Evolutionary conservation across 1,284 basidiomycete genomes (phyloP).

Genomic region (Rhizoctonia solani): DNA sequence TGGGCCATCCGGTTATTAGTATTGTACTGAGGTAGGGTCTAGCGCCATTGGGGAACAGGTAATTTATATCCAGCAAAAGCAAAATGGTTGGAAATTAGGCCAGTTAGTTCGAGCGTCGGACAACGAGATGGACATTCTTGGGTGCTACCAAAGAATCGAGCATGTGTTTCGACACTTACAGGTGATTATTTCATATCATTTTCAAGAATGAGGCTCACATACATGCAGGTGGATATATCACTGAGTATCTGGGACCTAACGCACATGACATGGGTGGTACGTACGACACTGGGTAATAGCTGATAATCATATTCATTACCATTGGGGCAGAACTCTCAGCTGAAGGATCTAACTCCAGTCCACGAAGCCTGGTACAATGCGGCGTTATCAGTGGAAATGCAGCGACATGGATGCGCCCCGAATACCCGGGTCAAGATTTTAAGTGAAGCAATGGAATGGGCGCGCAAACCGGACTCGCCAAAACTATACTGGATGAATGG

Average conservation of each 20-base stretch:
- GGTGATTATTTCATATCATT: background rate
- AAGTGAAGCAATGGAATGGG: background rate
- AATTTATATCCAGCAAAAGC: background rate
- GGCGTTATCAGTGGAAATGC: background rate
- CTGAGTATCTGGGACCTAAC: background rate
- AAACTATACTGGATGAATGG: conserved; percentile 19
- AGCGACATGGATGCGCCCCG: background rate
- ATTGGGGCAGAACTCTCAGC: background rate
- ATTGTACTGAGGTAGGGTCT: background rate
- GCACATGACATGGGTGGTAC: background rate
- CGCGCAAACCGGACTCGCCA: background rate
- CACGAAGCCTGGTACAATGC: background rate
- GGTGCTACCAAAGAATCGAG: background rate
- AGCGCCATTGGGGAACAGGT: background rate
- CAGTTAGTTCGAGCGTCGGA: background rate
- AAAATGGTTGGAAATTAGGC: background rate
- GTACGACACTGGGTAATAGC: background rate
- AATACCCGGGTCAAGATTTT: background rate
- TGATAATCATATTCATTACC: background rate
- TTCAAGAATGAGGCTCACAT: background rate
- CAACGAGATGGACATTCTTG: background rate
- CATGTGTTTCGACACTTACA: background rate
- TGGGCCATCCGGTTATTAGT: background rate
- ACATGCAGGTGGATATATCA: background rate
- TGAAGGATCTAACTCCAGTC: background rate